A percentile compares a stretch with the other conserved stretches of the same genome.
Evolutionary conservation across 495 filamentous ascomycete genomes (phyloP).

Genomic region (Geopyxis carbonaria): DNA sequence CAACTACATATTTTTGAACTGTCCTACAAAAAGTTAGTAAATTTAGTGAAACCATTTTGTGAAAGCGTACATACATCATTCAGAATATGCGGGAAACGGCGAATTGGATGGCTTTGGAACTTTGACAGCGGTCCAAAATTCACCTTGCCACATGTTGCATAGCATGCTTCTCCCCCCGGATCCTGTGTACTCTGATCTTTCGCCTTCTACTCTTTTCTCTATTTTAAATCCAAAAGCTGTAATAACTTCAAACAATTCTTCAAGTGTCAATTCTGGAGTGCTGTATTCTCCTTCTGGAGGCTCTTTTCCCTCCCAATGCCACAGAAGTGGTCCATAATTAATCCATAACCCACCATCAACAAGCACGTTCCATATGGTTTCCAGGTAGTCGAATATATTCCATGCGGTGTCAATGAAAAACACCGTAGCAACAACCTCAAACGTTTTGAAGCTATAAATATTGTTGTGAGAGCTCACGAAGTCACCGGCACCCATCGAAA

Average conservation of each 20-base stretch:
- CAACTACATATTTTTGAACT: no score
- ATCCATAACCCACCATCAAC: slow-evolving; percentile 30
- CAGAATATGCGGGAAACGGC: no score
- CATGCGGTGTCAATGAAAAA: slow-evolving; percentile 38
- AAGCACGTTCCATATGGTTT: slow-evolving; percentile 29
- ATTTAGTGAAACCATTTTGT: no score
- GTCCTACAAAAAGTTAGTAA: no score
- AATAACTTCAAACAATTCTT: slow-evolving; percentile 23
- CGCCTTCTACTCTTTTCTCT: slow-evolving; percentile 17
- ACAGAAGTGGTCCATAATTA: slow-evolving; percentile 32
- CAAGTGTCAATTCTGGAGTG: slow-evolving; percentile 25
- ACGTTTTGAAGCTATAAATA: slow-evolving; percentile 10
- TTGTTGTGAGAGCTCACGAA: slow-evolving; percentile 34
- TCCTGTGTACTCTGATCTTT: slow-evolving; percentile 24
- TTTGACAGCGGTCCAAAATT: slow-evolving; percentile 27
- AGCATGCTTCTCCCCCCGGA: slow-evolving; percentile 24
- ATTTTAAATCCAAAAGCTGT: slow-evolving; percentile 25
- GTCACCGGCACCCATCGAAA: slow-evolving; percentile 58
- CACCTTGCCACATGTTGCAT: slow-evolving; percentile 23
- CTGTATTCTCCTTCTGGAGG: slow-evolving; percentile 8
- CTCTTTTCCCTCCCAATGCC: slow-evolving; percentile 21
- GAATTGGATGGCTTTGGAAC: no score
- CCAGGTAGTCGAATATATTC: slow-evolving; percentile 31
- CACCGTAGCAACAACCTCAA: slow-evolving; percentile 31
- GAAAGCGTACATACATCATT: no score